Base-by-base conservation (phyloP, 495 filamentous ascomycete species). In the Sporormia fimetaria region DNA sequence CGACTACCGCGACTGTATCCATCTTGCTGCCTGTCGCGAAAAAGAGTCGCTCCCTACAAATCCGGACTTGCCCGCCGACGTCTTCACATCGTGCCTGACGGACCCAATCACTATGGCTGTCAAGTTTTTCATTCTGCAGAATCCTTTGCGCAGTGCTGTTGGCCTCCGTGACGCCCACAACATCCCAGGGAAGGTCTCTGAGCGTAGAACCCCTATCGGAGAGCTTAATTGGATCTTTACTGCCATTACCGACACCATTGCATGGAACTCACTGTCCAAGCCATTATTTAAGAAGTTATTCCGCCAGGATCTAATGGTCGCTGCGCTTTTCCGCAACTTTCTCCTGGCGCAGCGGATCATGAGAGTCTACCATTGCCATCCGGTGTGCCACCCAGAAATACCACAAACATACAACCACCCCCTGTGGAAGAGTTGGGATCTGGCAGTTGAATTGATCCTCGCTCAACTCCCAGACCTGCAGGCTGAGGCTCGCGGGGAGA, bases 181-280 rank as follows among this genome's bases (percentile, higher is more conserved):
- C 49, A 71, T 88, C 6, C 84, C 85, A 1, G 90, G 90, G 15
- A 73, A 82, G 38, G 67, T 94, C 18, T 83, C 90, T 50, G 90
- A 99, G 55, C 75, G 90, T n/a, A 68, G 92, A 59, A 95, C 88
- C 28, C 92, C 90, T 0, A 73, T 96, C 27, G 90, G 90, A 30
- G 90, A 99, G 62, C 64, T 99, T 3, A 96, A 96, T 57, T 99
- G 90, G 90, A 99, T 99, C 16, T 94, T 99, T 52, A 99, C 90
- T 1, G 90, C 90, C 10, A 95, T 99, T 42, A 99, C 90, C 1
- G 90, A 99, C 58, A 96, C 90, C 0, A 99, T 99, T 56, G 90
- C 90, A 5, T 99, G 90, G 90, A 96, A 94, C 33, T 85, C 80
- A 3, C 64, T 99, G 8, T 82, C 86, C 6, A 78, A 87, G 3